Evolutionary conservation across 1,284 basidiomycete genomes (phyloP), one percentile per base, ranked within the genome.

Genomic region (Cronartium ribicola): DNA sequence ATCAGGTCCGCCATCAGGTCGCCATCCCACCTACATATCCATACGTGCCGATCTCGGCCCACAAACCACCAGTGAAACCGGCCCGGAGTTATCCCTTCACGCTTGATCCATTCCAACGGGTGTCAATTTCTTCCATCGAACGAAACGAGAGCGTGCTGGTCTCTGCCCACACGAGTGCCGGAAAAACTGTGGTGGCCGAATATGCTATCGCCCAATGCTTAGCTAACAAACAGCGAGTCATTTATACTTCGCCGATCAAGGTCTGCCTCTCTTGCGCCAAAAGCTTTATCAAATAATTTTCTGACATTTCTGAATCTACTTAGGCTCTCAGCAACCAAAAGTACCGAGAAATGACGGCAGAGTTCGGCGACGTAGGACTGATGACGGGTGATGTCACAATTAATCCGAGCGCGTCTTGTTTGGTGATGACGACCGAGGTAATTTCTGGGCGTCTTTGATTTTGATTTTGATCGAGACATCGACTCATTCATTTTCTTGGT

Each of bases 301-400:
- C n/a, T 57, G 29, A 44, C 57, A 44, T 76, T 74, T 67, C 75
- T 72, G 75, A 75, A 77, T 79, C 75, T 71, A 5, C 76, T 67
- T 81, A 94, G 93, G 93, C 94, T 3, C 84, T 98, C 77, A 96
- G 93, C 79, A 97, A 98, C 82, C 95, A 98, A 82, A 98, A 98
- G 83, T 99, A 96, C 82, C 89, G 96, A 81, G 96, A 99, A 82
- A 91, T 99, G 88, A 84, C 91, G 44, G 94, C 92, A 66, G 92
- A 94, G 79, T 99, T 99, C 82, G 91, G 92, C 36, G 95, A 98
- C 80, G 96, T 98, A 62, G 96, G 96, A 20, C 86, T 99, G 39
- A 98, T 99, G 96, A 99, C 96, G 0, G 94, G 96, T 81, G 96
- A 99, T 83, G 94, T 98, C n/a, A 98, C 96, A 0, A 98, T 98